These are phyloP conservation scores for Beauveria varroae DNA, from an alignment of 2,329 filamentous ascomycete genomes.

Conservation along the genomic window DNA sequence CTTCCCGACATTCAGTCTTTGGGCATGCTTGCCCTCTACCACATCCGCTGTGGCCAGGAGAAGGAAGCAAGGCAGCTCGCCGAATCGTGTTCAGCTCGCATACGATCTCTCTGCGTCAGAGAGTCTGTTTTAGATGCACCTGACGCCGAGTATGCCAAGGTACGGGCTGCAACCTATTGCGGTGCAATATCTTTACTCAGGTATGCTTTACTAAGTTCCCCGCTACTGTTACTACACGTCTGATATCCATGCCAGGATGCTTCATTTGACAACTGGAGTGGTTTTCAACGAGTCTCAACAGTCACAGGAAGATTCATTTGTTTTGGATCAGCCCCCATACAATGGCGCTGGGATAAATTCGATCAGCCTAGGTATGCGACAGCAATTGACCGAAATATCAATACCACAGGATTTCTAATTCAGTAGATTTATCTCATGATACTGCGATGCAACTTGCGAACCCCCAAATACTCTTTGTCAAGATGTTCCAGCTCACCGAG, in stretches of 20 bases:
- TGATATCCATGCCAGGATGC: not conserved
- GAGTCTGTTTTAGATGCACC: not conserved
- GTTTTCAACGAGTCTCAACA: not conserved
- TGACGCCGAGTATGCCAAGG: constrained; percentile 3
- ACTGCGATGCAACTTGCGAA: not conserved
- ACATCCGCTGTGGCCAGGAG: constrained; percentile 8
- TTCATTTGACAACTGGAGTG: not conserved
- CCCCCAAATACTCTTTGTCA: constrained; percentile 8
- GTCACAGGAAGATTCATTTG: not conserved
- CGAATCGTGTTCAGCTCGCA: not conserved
- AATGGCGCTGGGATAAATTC: not conserved
- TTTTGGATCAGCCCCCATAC: not conserved
- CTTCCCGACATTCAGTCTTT: constrained; percentile 14
- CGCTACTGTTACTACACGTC: not conserved
- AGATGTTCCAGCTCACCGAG: constrained; percentile 15
- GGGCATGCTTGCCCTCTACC: constrained; percentile 12
- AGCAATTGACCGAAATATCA: not conserved
- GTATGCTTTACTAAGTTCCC: not conserved
- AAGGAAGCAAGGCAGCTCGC: constrained; percentile 7
- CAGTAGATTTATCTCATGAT: not conserved
- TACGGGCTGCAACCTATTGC: constrained; percentile 7
- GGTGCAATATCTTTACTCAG: constrained; percentile 13
- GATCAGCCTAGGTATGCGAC: not conserved
- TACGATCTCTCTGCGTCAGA: not conserved
- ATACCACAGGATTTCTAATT: not conserved